Base-by-base conservation (phyloP, 192 early-diverging fungal species). In the Chytriomyces hyalinus region DNA sequence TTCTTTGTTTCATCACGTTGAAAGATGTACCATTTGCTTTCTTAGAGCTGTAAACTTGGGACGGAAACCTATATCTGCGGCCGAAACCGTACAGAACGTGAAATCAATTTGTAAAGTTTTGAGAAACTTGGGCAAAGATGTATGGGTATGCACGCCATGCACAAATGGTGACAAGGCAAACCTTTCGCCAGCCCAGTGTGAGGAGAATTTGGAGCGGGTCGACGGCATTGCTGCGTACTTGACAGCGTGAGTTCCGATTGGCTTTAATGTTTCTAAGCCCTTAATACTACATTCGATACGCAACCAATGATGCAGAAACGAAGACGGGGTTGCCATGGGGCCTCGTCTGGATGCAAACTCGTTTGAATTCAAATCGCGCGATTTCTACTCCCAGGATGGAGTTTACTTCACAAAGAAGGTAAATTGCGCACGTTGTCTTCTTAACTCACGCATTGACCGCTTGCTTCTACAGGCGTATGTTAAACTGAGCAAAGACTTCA, bases 401-500 rank as follows among this genome's bases (percentile, higher is more conserved):
- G 17, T 73, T 13, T 61, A 72, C 44, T 65, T 78, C 15, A 62
- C 51, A 13, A 60, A 5, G 26, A 70, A 70, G 68, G 65, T 57
- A 13, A 10, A 13, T 36, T 36, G 15, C 17, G 20, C 13, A 17
- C 5, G 15, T 46, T 67, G 6, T 77, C 20, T 20, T 46, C 9
- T 22, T 17, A 26, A 2, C 36, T 36, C 36, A 36, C 36, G 36
- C 36, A 36, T 36, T 36, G 36, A 36, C 36, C 36, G 36, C 36
- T 36, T 36, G 36, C 36, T 36, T 17, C 17, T 71, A 6, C 43
- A 86, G 85, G 85, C 81, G 10, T 87, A 87, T 65, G 26, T 51
- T n/a, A 87, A 87, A 67, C 51, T 87, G 5, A 73, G 80, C 20
- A 82, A 83, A 65, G 85, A 87, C 67, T 73, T 87, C 22, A 70